phyloP scores from a whole-genome alignment of 768 basidiomycete genomes.

The Lactifluus volemus region DNA sequence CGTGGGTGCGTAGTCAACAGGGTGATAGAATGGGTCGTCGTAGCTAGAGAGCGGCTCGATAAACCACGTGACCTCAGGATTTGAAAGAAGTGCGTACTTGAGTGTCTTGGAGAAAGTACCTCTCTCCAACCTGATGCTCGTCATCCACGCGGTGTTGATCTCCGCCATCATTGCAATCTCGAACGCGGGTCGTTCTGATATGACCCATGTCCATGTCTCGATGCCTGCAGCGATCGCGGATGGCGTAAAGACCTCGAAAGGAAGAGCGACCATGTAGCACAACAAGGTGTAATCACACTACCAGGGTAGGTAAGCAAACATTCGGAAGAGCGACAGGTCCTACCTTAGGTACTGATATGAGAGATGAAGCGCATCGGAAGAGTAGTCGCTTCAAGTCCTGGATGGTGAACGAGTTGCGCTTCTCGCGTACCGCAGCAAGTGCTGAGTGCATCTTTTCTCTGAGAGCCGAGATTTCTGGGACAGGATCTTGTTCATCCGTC shows the following conservation, averaged over 20 bases:
- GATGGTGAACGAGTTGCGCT: slow-evolving; percentile 64
- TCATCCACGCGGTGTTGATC: slow-evolving; percentile 79
- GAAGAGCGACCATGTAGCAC: slow-evolving; percentile 78
- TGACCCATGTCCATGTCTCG: slow-evolving; percentile 95
- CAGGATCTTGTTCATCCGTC: slow-evolving; percentile 51
- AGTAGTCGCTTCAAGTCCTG: slow-evolving; percentile 79
- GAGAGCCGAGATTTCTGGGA: slow-evolving; percentile 54
- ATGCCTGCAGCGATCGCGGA: slow-evolving; percentile 79
- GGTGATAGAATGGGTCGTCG: slow-evolving; percentile 78
- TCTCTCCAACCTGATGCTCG: slow-evolving; percentile 63
- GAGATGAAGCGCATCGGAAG: slow-evolving; percentile 75
- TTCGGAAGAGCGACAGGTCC: background rate
- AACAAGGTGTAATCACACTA: slow-evolving; percentile 82
- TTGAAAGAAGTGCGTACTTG: slow-evolving; percentile 50
- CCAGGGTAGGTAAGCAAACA: background rate
- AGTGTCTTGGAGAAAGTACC: slow-evolving; percentile 78
- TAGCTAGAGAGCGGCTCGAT: slow-evolving; percentile 43
- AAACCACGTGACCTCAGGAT: background rate
- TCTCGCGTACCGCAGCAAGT: slow-evolving; percentile 57
- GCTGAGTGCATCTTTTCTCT: slow-evolving; percentile 59
- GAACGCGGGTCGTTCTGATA: slow-evolving; percentile 71
- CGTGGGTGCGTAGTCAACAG: slow-evolving; percentile 84
- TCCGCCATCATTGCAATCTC: slow-evolving; percentile 84
- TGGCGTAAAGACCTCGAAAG: slow-evolving; percentile 85
- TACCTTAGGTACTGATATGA: slow-evolving; percentile 65